These are phyloP conservation scores for Fusarium nematophilum DNA, from an alignment of 2,329 filamentous ascomycete species.

Conservation along the genomic window DNA sequence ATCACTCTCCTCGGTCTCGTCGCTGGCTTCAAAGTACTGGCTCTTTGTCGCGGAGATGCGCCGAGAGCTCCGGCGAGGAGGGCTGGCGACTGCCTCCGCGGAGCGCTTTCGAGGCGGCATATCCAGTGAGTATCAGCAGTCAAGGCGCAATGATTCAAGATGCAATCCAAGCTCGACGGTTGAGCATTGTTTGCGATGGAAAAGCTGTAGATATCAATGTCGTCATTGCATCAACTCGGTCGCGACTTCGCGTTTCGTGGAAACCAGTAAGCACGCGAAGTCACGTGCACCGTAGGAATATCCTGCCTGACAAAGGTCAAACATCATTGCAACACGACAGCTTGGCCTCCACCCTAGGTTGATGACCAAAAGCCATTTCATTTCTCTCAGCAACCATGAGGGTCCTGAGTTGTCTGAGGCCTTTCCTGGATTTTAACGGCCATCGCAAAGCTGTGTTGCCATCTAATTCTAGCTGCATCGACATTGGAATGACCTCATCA, in stretches of 20 bases:
- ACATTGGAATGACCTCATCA: no score
- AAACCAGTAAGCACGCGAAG: constrained; percentile 31
- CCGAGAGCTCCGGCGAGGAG: constrained; percentile 58
- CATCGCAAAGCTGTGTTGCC: no score
- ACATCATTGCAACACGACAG: no score
- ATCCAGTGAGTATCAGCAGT: background rate
- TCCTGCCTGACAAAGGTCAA: background rate
- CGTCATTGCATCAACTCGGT: constrained; percentile 36
- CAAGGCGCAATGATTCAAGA: background rate
- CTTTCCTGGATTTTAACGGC: no score
- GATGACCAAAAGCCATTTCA: no score
- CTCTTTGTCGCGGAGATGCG: constrained; percentile 62
- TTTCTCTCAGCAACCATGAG: no score
- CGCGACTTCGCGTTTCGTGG: constrained; percentile 40
- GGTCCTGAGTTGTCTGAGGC: no score
- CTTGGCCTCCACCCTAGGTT: no score
- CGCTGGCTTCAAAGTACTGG: constrained; percentile 60
- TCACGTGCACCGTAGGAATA: constrained; percentile 46
- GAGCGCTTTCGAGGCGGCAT: constrained; percentile 57
- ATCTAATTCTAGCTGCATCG: no score
- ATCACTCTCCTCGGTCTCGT: constrained; percentile 37
- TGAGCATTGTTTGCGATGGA: background rate
- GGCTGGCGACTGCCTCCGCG: constrained; percentile 43
- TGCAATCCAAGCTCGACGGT: background rate
- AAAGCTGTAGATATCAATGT: constrained; percentile 18